phyloP scores from a whole-genome alignment of 441 rosid species.

The Pelargonium australe region DNA sequence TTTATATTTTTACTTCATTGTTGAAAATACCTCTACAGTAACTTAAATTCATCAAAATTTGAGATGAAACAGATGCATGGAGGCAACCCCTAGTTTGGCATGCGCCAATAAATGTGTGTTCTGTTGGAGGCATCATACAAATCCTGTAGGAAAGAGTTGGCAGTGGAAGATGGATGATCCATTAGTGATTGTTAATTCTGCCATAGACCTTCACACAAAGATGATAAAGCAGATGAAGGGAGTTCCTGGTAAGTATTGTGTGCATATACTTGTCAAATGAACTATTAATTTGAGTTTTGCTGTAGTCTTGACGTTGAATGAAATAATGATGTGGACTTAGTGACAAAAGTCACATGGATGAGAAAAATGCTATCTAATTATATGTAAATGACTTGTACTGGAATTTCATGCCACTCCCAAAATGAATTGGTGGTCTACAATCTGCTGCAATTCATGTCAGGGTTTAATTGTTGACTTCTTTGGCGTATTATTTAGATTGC shows the following conservation, averaged over 20 bases:
- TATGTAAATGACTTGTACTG: not conserved
- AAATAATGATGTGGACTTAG: not conserved
- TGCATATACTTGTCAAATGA: slow-evolving; percentile 5
- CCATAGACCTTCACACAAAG: slow-evolving; percentile 72
- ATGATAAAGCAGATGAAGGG: slow-evolving; percentile 99
- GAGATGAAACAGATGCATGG: slow-evolving; percentile 70
- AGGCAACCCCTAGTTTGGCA: slow-evolving; percentile 93
- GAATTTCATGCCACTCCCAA: not conserved
- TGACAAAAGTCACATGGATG: not conserved
- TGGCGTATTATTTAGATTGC: not conserved
- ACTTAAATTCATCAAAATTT: slow-evolving; percentile 10
- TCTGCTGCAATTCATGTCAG: not conserved
- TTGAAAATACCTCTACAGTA: not conserved
- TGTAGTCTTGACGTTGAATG: not conserved
- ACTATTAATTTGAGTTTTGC: not conserved
- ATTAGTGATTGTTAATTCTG: slow-evolving; percentile 65
- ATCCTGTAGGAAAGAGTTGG: slow-evolving; percentile 98
- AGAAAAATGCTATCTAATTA: no score
- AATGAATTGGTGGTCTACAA: not conserved
- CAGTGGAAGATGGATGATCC: slow-evolving; percentile 99
- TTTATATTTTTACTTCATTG: not conserved
- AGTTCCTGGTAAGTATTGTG: slow-evolving; percentile 68
- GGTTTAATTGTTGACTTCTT: not conserved
- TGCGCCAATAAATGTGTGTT: slow-evolving; percentile 97
- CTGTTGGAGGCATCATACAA: slow-evolving; percentile 98